These are phyloP conservation scores for Mycena leptocephala DNA, from an alignment of 768 basidiomycete genomes.

Conservation along the genomic window DNA sequence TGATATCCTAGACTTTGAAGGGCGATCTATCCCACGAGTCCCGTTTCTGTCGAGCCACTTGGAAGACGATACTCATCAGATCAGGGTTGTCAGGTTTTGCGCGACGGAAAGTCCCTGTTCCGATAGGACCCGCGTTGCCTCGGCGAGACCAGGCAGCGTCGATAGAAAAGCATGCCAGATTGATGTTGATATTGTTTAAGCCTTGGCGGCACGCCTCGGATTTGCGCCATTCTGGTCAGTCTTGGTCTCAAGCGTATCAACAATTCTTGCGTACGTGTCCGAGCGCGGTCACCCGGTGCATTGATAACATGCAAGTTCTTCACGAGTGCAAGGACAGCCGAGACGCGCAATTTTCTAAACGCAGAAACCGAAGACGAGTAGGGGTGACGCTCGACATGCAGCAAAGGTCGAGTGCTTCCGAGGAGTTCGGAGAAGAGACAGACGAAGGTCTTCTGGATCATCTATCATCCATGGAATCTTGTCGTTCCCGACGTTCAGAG, in stretches of 20 bases:
- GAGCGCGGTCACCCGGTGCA: neutral
- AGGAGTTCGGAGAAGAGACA: neutral
- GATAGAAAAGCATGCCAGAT: neutral
- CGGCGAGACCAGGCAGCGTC: neutral
- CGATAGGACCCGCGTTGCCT: neutral
- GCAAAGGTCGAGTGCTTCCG: neutral
- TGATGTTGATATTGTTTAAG: neutral
- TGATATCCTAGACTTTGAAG: neutral
- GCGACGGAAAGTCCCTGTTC: neutral
- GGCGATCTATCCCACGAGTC: neutral
- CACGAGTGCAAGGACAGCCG: slow-evolving; percentile 2
- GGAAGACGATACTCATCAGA: neutral
- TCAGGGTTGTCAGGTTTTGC: neutral
- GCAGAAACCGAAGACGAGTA: neutral
- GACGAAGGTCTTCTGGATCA: too few relatives aligned
- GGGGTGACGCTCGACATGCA: neutral
- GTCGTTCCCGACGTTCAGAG: too few relatives aligned
- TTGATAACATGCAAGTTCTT: neutral
- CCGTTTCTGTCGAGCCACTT: neutral
- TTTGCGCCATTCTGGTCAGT: too few relatives aligned
- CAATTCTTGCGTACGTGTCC: too few relatives aligned
- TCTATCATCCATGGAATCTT: too few relatives aligned
- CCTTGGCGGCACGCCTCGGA: neutral
- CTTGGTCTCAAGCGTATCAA: too few relatives aligned
- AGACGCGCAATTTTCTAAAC: neutral